phyloP scores from a whole-genome alignment of 2,329 filamentous ascomycete genomes.

The Alternaria metachromatica region DNA sequence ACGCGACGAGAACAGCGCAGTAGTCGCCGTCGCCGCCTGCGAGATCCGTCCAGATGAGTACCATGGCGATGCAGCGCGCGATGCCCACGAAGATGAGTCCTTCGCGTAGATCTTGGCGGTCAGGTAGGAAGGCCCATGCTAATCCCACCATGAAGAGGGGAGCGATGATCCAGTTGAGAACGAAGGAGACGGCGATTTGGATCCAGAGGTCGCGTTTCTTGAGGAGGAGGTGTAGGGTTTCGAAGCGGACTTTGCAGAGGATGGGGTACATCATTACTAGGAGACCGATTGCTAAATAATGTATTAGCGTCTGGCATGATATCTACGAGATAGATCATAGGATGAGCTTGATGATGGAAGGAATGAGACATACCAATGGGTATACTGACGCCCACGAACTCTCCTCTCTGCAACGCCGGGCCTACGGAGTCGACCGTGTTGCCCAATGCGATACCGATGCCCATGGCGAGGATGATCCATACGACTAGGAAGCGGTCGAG shows the following conservation, averaged over 20 bases:
- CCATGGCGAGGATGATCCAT: constrained; percentile 81
- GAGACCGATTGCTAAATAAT: constrained; percentile 70
- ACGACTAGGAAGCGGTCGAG: constrained; percentile 56
- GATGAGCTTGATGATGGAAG: background rate
- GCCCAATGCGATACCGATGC: constrained; percentile 74
- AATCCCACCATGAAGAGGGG: constrained; percentile 81
- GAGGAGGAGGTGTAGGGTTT: constrained; percentile 73
- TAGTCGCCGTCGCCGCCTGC: constrained; percentile 82
- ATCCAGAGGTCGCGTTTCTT: constrained; percentile 70
- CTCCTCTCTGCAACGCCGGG: constrained; percentile 69
- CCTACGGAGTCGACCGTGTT: constrained; percentile 73
- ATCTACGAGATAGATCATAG: background rate
- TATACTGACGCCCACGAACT: constrained; percentile 73
- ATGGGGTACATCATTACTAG: constrained; percentile 96
- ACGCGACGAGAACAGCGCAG: constrained; percentile 67
- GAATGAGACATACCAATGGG: constrained; percentile 63
- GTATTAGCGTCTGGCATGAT: background rate
- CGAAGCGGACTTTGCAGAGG: constrained; percentile 83
- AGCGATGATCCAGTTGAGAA: constrained; percentile 84
- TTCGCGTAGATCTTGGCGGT: constrained; percentile 57
- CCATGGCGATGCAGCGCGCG: constrained; percentile 89
- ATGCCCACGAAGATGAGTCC: constrained; percentile 84
- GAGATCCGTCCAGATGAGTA: constrained; percentile 78
- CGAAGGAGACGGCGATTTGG: constrained; percentile 77
- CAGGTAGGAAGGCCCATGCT: constrained; percentile 64